Evolutionary conservation across 768 basidiomycete genomes (phyloP).

Genomic region (Tulasnella sp.): DNA sequence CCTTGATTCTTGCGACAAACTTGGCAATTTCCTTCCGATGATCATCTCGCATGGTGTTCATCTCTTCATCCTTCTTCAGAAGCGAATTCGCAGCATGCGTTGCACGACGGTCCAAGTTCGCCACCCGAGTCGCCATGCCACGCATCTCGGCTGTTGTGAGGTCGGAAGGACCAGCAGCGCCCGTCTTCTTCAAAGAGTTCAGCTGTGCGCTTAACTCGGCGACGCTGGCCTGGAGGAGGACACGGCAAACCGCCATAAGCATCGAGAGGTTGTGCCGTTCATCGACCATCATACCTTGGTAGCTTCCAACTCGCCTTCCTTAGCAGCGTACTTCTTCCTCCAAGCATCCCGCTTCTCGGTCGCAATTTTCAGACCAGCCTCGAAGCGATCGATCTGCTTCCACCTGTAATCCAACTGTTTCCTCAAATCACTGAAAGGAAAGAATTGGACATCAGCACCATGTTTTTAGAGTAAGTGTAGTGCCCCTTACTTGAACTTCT

Average conservation of each 20-base stretch:
- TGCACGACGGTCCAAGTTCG: constrained; percentile 81
- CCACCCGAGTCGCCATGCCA: constrained; percentile 58
- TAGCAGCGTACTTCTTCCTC: constrained; percentile 68
- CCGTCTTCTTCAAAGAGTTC: not conserved
- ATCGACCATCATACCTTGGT: constrained; percentile 48
- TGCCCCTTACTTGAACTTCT: constrained; percentile 42
- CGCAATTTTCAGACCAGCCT: constrained; percentile 68
- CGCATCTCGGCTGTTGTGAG: constrained; percentile 50
- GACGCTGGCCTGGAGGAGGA: constrained; percentile 46
- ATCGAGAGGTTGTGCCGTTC: not conserved
- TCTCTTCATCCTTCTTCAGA: constrained; percentile 69
- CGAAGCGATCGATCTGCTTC: constrained; percentile 90
- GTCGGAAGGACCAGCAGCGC: constrained; percentile 28
- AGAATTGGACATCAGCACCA: not conserved
- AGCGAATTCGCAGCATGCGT: constrained; percentile 78
- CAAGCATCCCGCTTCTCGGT: constrained; percentile 72
- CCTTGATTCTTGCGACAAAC: constrained; percentile 92
- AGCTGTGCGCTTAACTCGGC: constrained; percentile 57
- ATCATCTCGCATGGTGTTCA: constrained; percentile 62
- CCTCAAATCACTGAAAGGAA: constrained; percentile 44
- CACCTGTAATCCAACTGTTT: constrained; percentile 81
- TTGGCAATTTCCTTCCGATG: constrained; percentile 63
- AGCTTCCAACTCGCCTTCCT: constrained; percentile 83
- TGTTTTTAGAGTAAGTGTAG: not conserved
- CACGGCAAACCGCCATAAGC: not conserved